phyloP scores from a whole-genome alignment of 768 basidiomycete genomes.

The Clathrus columnatus region DNA sequence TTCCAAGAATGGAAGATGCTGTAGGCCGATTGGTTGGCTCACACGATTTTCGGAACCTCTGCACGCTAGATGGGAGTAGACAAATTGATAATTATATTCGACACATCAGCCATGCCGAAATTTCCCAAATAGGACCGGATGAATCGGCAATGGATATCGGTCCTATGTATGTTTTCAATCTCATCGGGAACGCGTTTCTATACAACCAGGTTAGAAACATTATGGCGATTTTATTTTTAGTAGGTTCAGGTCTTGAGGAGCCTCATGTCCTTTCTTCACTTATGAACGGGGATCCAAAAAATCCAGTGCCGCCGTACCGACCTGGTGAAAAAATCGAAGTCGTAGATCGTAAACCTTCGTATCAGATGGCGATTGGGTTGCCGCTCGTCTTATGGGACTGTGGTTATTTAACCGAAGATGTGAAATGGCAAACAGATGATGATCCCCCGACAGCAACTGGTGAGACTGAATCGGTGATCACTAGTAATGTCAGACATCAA shows the following conservation, averaged over 20 bases:
- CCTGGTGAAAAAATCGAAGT: conserved; percentile 33
- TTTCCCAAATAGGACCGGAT: conserved; percentile 34
- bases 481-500: conserved; percentile 39
- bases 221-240: conserved; percentile 83
- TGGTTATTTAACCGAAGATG: conserved; percentile 53
- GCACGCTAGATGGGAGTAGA: conserved; percentile 87
- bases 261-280: conserved; percentile 63
- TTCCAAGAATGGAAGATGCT: conserved; percentile 67
- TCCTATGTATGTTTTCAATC: conserved; percentile 65
- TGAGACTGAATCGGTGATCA: conserved; percentile 16
- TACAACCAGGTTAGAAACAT: conserved; percentile 97
- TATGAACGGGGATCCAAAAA: conserved; percentile 53
- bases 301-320: conserved; percentile 28
- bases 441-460: conserved; percentile 25
- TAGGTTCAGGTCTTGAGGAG: conserved; percentile 71
- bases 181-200: conserved; percentile 81
- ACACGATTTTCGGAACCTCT: conserved; percentile 94
- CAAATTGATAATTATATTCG: conserved; percentile 78
- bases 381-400: conserved; percentile 93
- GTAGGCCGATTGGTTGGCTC: conserved; percentile 68
- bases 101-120: conserved; percentile 55
- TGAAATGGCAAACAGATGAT: conserved; percentile 63
- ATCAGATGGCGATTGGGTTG: conserved; percentile 88
- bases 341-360: conserved; percentile 72
- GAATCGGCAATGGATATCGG: conserved; percentile 16